Conservation (phyloP, 805 yeast species). For the Candida vartiovaarae region DNA sequence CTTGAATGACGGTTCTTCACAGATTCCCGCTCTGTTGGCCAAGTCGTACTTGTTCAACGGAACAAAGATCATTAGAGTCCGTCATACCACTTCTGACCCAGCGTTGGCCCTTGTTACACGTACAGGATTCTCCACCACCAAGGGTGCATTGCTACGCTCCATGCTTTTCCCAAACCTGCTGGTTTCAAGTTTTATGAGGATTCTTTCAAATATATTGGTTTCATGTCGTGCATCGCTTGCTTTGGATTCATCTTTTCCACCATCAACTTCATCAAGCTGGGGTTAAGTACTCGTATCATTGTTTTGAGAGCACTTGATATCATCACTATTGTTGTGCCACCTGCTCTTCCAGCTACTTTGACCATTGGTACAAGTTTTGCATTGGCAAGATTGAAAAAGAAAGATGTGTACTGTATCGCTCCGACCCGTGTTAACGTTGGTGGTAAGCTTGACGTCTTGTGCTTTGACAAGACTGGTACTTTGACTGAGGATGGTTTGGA, state of each 20-base stretch:
- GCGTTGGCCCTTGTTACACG: slow-evolving; percentile 84
- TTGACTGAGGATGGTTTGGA: slow-evolving; percentile 95
- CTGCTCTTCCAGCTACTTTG: slow-evolving; percentile 95
- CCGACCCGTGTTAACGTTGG: slow-evolving; percentile 96
- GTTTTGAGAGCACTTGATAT: slow-evolving; percentile 86
- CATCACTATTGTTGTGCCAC: slow-evolving; percentile 96
- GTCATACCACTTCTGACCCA: slow-evolving; percentile 46
- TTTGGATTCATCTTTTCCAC: slow-evolving; percentile 83
- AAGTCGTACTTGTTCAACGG: slow-evolving; percentile 81
- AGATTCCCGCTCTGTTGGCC: slow-evolving; percentile 58
- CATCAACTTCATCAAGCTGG: slow-evolving; percentile 70
- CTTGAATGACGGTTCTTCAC: slow-evolving; percentile 43
- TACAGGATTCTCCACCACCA: slow-evolving; percentile 93
- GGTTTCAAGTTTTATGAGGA: slow-evolving; percentile 92
- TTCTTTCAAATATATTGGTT: slow-evolving; percentile 92
- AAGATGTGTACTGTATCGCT: slow-evolving; percentile 78
- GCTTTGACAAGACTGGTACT: slow-evolving; percentile 97
- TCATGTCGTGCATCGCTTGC: slow-evolving; percentile 81
- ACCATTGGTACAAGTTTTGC: slow-evolving; percentile 97
- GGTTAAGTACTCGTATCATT: slow-evolving; percentile 62
- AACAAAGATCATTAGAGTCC: slow-evolving; percentile 78
- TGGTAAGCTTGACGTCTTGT: slow-evolving; percentile 83
- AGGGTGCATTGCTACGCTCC: slow-evolving; percentile 88
- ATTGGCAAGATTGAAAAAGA: slow-evolving; percentile 59
- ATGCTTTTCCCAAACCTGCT: slow-evolving; percentile 91